Conservation (phyloP, 1,284 basidiomycete genomes). For the Trametes hirsuta region DNA sequence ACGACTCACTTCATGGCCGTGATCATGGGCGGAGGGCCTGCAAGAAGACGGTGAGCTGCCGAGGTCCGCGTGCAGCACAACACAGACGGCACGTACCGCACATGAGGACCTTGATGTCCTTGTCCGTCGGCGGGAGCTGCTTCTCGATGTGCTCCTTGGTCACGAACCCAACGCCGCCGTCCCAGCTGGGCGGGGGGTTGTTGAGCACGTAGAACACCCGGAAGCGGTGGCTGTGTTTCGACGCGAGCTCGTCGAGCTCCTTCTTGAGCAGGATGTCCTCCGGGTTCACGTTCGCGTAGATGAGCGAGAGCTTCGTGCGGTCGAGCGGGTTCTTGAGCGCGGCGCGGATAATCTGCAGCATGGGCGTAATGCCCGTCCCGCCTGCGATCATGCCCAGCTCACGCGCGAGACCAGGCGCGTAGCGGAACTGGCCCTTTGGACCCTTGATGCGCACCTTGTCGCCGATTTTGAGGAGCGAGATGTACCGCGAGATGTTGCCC, state of each 20-base stretch:
- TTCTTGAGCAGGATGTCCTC: constrained; percentile 88
- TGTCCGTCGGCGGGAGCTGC: constrained; percentile 62
- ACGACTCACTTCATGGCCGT: constrained; percentile 89
- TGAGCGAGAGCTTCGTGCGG: constrained; percentile 80
- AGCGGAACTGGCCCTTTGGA: constrained; percentile 93
- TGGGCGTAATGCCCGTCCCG: constrained; percentile 95
- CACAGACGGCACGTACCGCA: constrained; percentile 61
- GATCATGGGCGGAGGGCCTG: constrained; percentile 95
- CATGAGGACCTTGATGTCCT: constrained; percentile 82
- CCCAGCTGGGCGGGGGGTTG: constrained; percentile 88
- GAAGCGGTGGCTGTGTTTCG: constrained; percentile 73
- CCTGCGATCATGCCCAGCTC: constrained; percentile 97
- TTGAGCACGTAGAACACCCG: constrained; percentile 92
- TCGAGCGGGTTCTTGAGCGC: constrained; percentile 86
- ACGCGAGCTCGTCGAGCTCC: constrained; percentile 83
- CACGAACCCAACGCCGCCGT: constrained; percentile 90
- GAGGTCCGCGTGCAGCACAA: neutral
- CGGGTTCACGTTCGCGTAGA: constrained; percentile 95
- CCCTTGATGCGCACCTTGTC: constrained; percentile 90
- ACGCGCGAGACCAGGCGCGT: constrained; percentile 67
- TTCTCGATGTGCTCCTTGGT: constrained; percentile 91
- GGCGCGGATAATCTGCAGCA: constrained; percentile 96
- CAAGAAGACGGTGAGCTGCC: constrained; percentile 7
- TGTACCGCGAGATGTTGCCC: constrained; percentile 92
- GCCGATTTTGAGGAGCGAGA: constrained; percentile 82